Evolutionary conservation across 2,329 filamentous ascomycete species (phyloP), one percentile per base, ranked within the genome.

Genomic region (Fusarium sp.): DNA sequence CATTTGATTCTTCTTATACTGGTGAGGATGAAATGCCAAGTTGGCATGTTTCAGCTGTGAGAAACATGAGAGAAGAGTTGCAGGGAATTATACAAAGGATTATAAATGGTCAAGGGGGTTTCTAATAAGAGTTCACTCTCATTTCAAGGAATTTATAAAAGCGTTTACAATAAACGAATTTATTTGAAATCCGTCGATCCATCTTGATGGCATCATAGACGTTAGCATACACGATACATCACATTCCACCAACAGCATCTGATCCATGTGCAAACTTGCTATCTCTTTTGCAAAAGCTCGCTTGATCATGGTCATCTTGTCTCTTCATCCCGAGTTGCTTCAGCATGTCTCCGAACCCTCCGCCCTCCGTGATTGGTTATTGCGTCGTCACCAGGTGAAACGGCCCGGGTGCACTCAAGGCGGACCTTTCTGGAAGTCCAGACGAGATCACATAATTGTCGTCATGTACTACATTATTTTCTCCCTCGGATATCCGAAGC

Each of bases 31-130:
- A 57, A 11, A 4, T 20, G 3, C n/a, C 50, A 0, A 27, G n/a
- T 32, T 70, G 67, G 67, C 58, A 68, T 45, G 44, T 46, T 6
- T 50, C 53, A 12, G 62, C 44, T 2, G 50, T 68, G 25, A 40
- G 32, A 9, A 63, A 55, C 18, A 70, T 70, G 67, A 58, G 34
- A 4, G 56, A 59, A 6, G 67, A 70, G 29, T 25, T 70, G 20
- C 57, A 68, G 24, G 52, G 8, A 2, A 68, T 71, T 3, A 52
- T 68, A 1, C 32, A 63, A n/a, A 71, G 52, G n/a, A 54, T 70
- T 1, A 63, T 45, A n/a, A 71, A 49, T 9, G 22, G 40, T 0
- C 57, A 71, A 5, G 49, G 47, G 18, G 67, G 6, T 12, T 25
- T 25, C 12, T 15, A 18, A 5, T 27, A 14, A 8, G 6, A 24